Evolutionary conservation across 2,329 filamentous ascomycete genomes (phyloP), one percentile per base, ranked within the genome.

Genomic region (Aureobasidium leucospermi): DNA sequence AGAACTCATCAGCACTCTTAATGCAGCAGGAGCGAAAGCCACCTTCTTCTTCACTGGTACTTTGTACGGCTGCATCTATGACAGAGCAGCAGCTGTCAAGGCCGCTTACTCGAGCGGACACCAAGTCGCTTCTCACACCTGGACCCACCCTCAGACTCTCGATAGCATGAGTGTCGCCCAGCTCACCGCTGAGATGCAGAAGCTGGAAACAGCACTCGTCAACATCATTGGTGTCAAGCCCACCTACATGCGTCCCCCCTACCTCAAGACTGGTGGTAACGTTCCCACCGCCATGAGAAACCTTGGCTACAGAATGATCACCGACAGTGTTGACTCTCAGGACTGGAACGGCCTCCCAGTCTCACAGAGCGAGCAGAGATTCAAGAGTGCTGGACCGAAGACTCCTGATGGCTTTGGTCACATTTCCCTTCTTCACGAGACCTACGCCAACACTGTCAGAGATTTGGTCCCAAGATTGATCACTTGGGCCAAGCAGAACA

Each of bases 11-110:
- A 74, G 83, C 45, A 75, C 89, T 0, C 78, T 96, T 15, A 76
- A 78, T 31, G 71, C 70, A 5, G 80, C 89, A 68, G 79, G 81
- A 60, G 89, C 87, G 13, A 83, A 79, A 16, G 91, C 90, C 0
- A 96, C 91, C 0, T 94, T 96, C 71, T 96, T 96, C 72, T 80
- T 95, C 39, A 96, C 96, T 66, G 91, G 91, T 52, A 38, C 31
- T 23, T n/a, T 53, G 31, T 60, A 60, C 43, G 55, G 55, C 19
- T 58, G 55, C 23, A 58, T 58, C 7, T 58, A 58, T 23, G 36
- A 58, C 15, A 28, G 41, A 36, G 55, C 55, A 3, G 32, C 41
- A 8, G 55, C 55, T 6, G 42, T 58, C 42, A 58, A 48, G 29
- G 34, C 41, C 6, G 55, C 55, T 15, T 60, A 56, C 42, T 19